A percentile compares a stretch with the other conserved stretches of the same genome.
These are phyloP conservation scores for Paramecium biaurelia DNA, from an alignment of 73 alveolate genomes.

Conservation along the genomic window DNA sequence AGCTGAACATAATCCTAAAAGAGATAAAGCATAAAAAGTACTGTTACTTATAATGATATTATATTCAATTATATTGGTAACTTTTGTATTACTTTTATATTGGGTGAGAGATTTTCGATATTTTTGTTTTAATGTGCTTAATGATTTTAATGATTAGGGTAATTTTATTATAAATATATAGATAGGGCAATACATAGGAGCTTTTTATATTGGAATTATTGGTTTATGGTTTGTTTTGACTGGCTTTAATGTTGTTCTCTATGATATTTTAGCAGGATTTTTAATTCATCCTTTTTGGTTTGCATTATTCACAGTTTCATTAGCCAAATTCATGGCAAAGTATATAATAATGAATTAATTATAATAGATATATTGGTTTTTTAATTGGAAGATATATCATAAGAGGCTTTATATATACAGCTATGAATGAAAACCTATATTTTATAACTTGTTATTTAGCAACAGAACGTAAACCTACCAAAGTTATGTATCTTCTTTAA, in stretches of 20 bases:
- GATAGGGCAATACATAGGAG: conserved; percentile 20
- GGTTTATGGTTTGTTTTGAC: conserved; percentile 53
- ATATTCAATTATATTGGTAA: background rate
- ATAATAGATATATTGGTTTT: conserved; percentile 6
- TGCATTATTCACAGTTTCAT: conserved; percentile 13
- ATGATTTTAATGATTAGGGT: conserved; percentile 22
- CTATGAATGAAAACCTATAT: conserved; percentile 43
- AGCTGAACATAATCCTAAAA: background rate
- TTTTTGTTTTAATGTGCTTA: background rate
- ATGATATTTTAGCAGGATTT: conserved; percentile 39
- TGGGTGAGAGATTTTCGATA: conserved; percentile 6
- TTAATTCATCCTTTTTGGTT: conserved; percentile 28
- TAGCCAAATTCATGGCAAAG: conserved; percentile 43
- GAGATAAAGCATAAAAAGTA: conserved; percentile 31
- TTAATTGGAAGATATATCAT: background rate
- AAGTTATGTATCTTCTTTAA: conserved; percentile 35
- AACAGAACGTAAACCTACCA: conserved; percentile 20
- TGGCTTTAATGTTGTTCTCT: conserved; percentile 46
- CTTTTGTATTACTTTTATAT: conserved; percentile 18
- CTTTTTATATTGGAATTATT: background rate
- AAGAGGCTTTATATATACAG: conserved; percentile 33
- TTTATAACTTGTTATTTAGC: conserved; percentile 38
- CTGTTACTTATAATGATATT: background rate
- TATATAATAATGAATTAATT: background rate
- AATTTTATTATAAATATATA: background rate